phyloP scores from a whole-genome alignment of 495 filamentous ascomycete species.

The Tuber umbilicatum region DNA sequence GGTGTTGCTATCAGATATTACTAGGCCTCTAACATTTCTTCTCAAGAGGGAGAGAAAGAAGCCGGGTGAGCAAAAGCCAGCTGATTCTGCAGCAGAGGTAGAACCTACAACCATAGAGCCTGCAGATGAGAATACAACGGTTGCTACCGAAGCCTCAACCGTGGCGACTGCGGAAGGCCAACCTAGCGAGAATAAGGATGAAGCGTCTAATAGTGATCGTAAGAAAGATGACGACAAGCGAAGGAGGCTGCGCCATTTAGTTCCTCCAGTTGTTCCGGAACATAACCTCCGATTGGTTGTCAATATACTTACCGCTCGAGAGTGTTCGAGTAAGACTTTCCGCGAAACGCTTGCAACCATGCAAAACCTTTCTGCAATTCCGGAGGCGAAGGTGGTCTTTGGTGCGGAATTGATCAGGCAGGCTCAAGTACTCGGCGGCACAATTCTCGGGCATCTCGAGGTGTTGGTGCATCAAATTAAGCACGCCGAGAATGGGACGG shows the following conservation, averaged over 20 bases:
- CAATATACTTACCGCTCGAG: slow-evolving; percentile 88
- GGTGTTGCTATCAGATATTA: slow-evolving; percentile 76
- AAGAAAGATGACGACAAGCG: slow-evolving; percentile 53
- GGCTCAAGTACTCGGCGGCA: slow-evolving; percentile 73
- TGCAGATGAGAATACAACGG: slow-evolving; percentile 28
- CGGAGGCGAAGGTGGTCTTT: slow-evolving; percentile 82
- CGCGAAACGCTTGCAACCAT: slow-evolving; percentile 93
- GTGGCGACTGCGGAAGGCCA: slow-evolving; percentile 33
- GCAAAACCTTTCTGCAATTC: slow-evolving; percentile 91
- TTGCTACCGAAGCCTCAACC: slow-evolving; percentile 29
- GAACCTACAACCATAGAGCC: slow-evolving; percentile 32
- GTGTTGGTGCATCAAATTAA: slow-evolving; percentile 82
- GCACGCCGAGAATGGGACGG: slow-evolving; percentile 77
- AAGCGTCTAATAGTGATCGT: slow-evolving; percentile 42
- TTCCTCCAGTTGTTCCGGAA: slow-evolving; percentile 80
- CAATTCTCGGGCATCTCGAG: slow-evolving; percentile 75
- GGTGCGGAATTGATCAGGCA: slow-evolving; percentile 82
- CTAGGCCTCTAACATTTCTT: slow-evolving; percentile 72
- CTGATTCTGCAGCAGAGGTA: slow-evolving; percentile 28
- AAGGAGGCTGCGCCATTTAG: slow-evolving; percentile 67
- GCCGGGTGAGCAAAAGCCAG: slow-evolving; percentile 54
- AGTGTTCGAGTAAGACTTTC: slow-evolving; percentile 95
- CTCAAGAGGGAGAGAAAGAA: slow-evolving; percentile 78
- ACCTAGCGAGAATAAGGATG: slow-evolving; percentile 42
- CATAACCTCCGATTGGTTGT: slow-evolving; percentile 86